Conservation (phyloP, 1,284 basidiomycete species). For the Vanrija humicola region DNA sequence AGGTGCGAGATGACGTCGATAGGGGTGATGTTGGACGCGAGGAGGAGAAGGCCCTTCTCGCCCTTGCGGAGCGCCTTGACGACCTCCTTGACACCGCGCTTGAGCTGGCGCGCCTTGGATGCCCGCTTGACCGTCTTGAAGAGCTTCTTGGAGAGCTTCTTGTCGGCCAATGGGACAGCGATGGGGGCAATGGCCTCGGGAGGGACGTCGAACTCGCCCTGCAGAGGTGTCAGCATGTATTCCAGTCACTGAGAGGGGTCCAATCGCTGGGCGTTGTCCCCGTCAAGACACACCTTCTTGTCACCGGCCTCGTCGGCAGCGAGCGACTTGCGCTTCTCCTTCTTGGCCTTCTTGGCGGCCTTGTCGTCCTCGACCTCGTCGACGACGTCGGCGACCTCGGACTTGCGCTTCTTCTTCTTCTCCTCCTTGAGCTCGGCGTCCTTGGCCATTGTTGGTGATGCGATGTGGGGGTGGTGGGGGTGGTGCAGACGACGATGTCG, state of each 20-base stretch:
- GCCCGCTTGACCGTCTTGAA: conserved; percentile 91
- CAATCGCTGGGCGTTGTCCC: background rate
- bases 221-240: background rate
- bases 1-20: conserved; percentile 98
- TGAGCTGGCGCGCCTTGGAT: conserved; percentile 85
- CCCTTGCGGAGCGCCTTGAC: conserved; percentile 94
- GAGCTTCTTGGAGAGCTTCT: conserved; percentile 86
- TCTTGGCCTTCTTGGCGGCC: conserved; percentile 50
- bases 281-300: conserved; percentile 22
- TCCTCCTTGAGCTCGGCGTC: conserved; percentile 46
- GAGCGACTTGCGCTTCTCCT: conserved; percentile 50
- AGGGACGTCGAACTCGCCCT: conserved; percentile 58
- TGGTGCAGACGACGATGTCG: background rate
- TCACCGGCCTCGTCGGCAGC: conserved; percentile 40
- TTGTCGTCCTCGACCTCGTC: conserved; percentile 36
- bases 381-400: conserved; percentile 40
- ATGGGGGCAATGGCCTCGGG: conserved; percentile 81
- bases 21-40: conserved; percentile 96
- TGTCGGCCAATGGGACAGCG: conserved; percentile 82
- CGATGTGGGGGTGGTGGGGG: conserved; percentile 4
- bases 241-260: background rate
- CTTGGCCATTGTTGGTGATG: conserved; percentile 42
- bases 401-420: conserved; percentile 52
- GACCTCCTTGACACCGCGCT: conserved; percentile 93
- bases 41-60: conserved; percentile 86